Evolutionary conservation across 2,329 filamentous ascomycete genomes (phyloP), one percentile per base, ranked within the genome.

Genomic region (Exophiala bonariae): DNA sequence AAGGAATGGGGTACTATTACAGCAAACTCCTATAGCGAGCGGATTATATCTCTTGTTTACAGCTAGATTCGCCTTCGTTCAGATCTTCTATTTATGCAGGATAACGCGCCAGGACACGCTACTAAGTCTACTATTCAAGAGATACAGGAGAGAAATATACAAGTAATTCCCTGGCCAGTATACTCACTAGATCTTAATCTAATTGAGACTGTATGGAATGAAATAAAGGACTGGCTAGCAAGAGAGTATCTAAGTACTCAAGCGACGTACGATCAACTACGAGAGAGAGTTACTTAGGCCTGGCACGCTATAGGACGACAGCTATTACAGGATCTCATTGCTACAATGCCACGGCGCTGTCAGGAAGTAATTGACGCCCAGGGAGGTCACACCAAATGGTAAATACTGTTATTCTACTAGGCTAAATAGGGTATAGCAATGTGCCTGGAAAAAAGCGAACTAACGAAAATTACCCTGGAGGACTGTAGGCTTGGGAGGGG

Each of bases 1-100:
- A 65, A 65, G 50, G 61, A 63, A 32, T 66, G 50, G 60, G 56
- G 56, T 18, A 49, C 31, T 23, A 64, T 65, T 22, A 60, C 54
- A n/a, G 40, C 36, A 8, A 42, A 61, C 30, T 55, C 43, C 16
- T 64, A 61, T 45, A 41, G 23, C 30, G 38, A 54, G 41, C 38
- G 39, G 33, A 59, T 49, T 45, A 33, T 58, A 13, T 50, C 46
- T 41, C 23, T 57, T 28, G 33, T 57, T 40, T 13, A 55, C 44
- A 23, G 26, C n/a, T 48, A 26, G 47, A 48, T 55, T n/a, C 26
- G 52, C 26, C 17, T 32, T 14, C 23, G 32, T 18, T n/a, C 17
- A 34, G 32, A 14, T 9, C 35, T 45, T 14, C 11, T 47, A 16
- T 58, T 58, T 44, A 31, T 49, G 35, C 50, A 58, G 43, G 55